A percentile compares a stretch with the other conserved stretches of the same genome.
Conservation (phyloP, 2,329 filamentous ascomycete genomes). For the Ustilaginoidea virens region DNA sequence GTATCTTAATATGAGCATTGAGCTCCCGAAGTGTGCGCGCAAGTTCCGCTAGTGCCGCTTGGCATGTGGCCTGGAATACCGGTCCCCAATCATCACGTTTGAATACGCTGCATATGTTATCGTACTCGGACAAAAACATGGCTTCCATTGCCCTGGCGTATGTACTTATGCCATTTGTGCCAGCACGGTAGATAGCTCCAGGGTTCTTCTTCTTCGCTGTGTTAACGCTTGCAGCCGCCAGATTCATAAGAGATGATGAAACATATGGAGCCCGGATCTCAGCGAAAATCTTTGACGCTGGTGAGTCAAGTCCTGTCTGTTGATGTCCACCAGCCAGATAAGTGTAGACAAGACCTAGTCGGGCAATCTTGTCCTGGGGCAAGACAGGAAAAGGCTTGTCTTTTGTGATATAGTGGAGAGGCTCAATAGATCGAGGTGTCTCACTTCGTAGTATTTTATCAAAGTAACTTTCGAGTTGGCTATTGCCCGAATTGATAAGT, state of each 20-base stretch:
- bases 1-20: constrained; percentile 75
- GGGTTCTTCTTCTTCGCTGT: constrained; percentile 67
- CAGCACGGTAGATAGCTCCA: constrained; percentile 72
- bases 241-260: constrained; percentile 64
- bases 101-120: constrained; percentile 81
- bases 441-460: constrained; percentile 60
- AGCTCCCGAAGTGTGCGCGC: constrained; percentile 75
- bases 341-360: constrained; percentile 63
- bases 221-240: constrained; percentile 75
- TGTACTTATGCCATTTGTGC: constrained; percentile 79
- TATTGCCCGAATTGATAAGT: constrained; percentile 63
- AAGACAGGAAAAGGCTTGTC: constrained; percentile 71
- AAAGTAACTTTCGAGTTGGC: constrained; percentile 74
- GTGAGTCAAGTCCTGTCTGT: constrained; percentile 42
- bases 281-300: constrained; percentile 69
- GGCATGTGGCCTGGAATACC: constrained; percentile 66
- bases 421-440: constrained; percentile 68
- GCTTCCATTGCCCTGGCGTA: constrained; percentile 82
- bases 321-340: constrained; percentile 51
- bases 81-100: constrained; percentile 69
- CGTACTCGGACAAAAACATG: constrained; percentile 76
- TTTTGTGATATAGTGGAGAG: constrained; percentile 85
- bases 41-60: constrained; percentile 64
- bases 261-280: constrained; percentile 80
- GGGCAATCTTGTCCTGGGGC: constrained; percentile 58